phyloP scores from a whole-genome alignment of 768 basidiomycete species.

The Termitomyces heimii region DNA sequence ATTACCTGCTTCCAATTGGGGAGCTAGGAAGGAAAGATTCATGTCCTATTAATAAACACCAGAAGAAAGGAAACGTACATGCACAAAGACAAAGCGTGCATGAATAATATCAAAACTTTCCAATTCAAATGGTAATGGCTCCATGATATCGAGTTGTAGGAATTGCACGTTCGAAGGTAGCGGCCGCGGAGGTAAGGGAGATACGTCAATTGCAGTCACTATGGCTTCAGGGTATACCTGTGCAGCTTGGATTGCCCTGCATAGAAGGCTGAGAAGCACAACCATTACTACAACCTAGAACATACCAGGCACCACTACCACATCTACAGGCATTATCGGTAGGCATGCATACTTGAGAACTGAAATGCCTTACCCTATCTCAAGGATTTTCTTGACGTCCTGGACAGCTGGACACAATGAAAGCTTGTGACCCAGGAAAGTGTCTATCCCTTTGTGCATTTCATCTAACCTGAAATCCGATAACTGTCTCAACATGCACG shows the following conservation, averaged over 20 bases:
- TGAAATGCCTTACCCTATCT: neutral
- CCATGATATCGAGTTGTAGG: neutral
- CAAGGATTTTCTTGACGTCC: neutral
- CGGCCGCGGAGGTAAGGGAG: neutral
- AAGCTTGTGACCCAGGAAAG: constrained; percentile 4
- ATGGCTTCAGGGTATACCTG: constrained; percentile 2
- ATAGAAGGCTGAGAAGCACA: neutral
- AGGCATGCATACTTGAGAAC: neutral
- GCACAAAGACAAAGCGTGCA: neutral
- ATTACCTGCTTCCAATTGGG: neutral
- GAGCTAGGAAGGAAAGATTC: neutral
- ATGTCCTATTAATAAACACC: neutral
- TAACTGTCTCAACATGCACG: neutral
- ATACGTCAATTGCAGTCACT: constrained; percentile 5
- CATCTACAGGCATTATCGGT: neutral
- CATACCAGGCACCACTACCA: constrained; percentile 6
- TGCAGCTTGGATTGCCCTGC: constrained; percentile 4
- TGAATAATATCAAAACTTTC: neutral
- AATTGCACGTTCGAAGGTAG: constrained; percentile 3
- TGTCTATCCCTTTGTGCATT: constrained; percentile 1
- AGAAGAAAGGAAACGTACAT: neutral
- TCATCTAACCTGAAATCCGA: neutral
- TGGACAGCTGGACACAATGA: neutral
- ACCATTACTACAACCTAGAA: neutral
- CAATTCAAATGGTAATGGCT: neutral